Evolutionary conservation across 805 yeast genomes (phyloP).

Genomic region (Lachancea lanzarotensis): DNA sequence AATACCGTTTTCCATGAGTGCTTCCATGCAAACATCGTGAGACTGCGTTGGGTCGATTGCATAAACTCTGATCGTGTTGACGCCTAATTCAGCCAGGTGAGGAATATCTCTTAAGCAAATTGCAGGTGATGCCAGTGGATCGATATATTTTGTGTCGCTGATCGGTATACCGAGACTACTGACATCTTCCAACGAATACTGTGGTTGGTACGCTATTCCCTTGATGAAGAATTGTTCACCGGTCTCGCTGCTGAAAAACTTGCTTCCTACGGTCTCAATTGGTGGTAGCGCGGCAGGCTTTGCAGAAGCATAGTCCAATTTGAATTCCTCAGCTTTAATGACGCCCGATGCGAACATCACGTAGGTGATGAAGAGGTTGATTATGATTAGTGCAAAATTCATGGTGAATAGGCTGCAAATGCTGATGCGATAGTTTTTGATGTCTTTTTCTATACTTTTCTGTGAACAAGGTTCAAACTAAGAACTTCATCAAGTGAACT

Average conservation of each 20-base stretch:
- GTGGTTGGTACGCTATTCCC: constrained; percentile 84
- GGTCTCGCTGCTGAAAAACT: constrained; percentile 64
- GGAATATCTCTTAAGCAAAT: constrained; percentile 80
- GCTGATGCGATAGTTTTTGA: no score
- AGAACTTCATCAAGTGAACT: background rate
- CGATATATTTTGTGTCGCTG: constrained; percentile 38
- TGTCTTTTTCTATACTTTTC: no score
- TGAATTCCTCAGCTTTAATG: constrained; percentile 7
- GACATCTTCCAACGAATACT: constrained; percentile 37
- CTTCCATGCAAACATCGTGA: constrained; percentile 74
- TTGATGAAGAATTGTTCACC: constrained; percentile 81
- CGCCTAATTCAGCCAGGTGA: constrained; percentile 56
- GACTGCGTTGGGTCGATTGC: constrained; percentile 66
- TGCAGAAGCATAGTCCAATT: background rate
- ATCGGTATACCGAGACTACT: constrained; percentile 6
- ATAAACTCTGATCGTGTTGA: constrained; percentile 81
- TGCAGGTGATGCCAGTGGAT: constrained; percentile 68
- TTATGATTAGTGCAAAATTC: background rate
- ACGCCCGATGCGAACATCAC: constrained; percentile 7
- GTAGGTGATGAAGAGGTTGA: constrained; percentile 3
- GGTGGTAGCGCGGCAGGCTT: constrained; percentile 20
- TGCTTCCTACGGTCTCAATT: constrained; percentile 62
- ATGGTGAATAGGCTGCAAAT: background rate
- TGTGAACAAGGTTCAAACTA: no score
- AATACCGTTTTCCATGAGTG: constrained; percentile 77